A percentile compares a stretch with the other conserved stretches of the same genome.
These are phyloP conservation scores for Microcera coccophila DNA, from an alignment of 2,329 filamentous ascomycete species.

Conservation along the genomic window DNA sequence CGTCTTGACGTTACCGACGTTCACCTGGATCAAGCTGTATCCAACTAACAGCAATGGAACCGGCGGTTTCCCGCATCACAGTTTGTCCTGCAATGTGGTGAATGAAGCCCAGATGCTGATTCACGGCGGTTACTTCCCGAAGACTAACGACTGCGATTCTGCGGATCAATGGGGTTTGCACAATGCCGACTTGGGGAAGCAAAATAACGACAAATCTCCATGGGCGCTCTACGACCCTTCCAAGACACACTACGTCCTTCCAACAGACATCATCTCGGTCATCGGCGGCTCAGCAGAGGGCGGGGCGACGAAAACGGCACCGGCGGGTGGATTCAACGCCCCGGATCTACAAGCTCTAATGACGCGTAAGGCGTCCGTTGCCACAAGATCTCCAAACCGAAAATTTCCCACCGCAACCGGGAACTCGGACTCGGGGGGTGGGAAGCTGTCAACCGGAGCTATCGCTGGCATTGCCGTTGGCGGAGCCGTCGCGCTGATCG, in stretches of 20 bases:
- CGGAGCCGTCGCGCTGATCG: slow-evolving; percentile 28
- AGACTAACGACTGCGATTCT: slow-evolving; percentile 47
- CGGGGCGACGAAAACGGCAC: slow-evolving; percentile 49
- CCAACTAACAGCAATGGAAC: slow-evolving; percentile 39
- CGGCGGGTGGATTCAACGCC: slow-evolving; percentile 46
- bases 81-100: slow-evolving; percentile 53
- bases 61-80: slow-evolving; percentile 47
- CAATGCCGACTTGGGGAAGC: slow-evolving; percentile 52
- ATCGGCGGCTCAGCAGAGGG: slow-evolving; percentile 50
- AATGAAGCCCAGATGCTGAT: slow-evolving; percentile 57
- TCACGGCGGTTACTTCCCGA: slow-evolving; percentile 57
- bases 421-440: slow-evolving; percentile 3
- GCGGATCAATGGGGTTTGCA: slow-evolving; percentile 52
- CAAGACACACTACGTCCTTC: slow-evolving; percentile 50
- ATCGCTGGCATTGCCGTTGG: slow-evolving; percentile 45
- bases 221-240: slow-evolving; percentile 51
- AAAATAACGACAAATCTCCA: slow-evolving; percentile 40
- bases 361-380: slow-evolving; percentile 44
- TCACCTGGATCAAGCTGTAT: slow-evolving; percentile 57
- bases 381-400: slow-evolving; percentile 50
- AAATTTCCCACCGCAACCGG: slow-evolving; percentile 24
- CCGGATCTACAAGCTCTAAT: slow-evolving; percentile 52
- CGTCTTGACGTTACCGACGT: slow-evolving; percentile 57
- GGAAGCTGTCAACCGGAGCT: slow-evolving; percentile 35
- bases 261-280: slow-evolving; percentile 44